Percentiles rank a stretch among this genome's conserved stretches.
Evolutionary conservation across 139 green algal genomes (phyloP).

Genomic region (Closterium sp.): DNA sequence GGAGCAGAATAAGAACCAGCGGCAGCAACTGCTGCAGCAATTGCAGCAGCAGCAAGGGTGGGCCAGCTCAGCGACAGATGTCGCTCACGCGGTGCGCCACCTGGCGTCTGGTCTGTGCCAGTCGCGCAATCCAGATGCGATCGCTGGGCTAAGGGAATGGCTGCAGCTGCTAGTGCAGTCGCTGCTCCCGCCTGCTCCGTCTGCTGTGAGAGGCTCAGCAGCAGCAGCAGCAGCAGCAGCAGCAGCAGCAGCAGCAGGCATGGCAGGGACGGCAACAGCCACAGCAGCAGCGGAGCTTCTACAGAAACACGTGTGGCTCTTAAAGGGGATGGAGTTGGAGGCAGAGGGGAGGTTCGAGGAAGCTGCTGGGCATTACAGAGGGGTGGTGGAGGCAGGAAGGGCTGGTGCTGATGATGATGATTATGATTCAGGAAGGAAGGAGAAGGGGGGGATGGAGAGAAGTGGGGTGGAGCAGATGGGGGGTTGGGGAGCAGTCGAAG

Average conservation of each 20-base stretch:
- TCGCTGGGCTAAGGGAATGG: conserved; percentile 28
- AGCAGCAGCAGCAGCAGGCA: neutral
- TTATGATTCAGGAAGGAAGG: neutral
- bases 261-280: too few species aligned
- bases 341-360: neutral
- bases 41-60: neutral
- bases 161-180: neutral
- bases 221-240: too few species aligned
- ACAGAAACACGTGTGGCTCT: neutral
- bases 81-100: conserved; percentile 12
- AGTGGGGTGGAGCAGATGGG: neutral
- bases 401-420: neutral
- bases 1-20: too few species aligned
- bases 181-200: neutral
- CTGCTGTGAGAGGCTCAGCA: neutral
- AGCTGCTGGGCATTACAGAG: neutral
- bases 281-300: neutral
- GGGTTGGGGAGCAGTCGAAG: neutral
- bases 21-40: neutral
- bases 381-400: neutral
- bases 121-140: conserved; percentile 19
- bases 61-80: conserved; percentile 23
- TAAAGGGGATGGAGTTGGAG: neutral
- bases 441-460: neutral
- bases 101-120: conserved; percentile 35